Percentiles rank a stretch among this genome's conserved stretches.
phyloP scores from a whole-genome alignment of 2,329 filamentous ascomycete genomes.

The Ascochyta rabiei region DNA sequence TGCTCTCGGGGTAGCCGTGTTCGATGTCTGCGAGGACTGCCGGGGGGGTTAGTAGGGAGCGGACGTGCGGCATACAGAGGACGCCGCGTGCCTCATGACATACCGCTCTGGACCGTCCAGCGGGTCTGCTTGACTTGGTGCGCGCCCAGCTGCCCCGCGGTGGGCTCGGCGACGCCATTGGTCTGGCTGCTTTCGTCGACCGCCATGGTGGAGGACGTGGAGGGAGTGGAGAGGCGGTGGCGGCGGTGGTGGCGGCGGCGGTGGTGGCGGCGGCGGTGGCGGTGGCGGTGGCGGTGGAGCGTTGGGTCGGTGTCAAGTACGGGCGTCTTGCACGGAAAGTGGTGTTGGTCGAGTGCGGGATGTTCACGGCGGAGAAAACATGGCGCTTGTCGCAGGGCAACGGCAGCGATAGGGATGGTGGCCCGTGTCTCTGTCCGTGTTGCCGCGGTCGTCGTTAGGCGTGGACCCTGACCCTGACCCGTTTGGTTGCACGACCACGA shows the following conservation, averaged over 20 bases:
- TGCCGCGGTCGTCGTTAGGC: constrained; percentile 1
- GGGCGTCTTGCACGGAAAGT: not conserved
- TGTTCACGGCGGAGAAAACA: constrained; percentile 1
- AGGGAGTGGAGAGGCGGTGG: no score
- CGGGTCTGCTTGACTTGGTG: constrained; percentile 24
- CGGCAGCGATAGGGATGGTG: not conserved
- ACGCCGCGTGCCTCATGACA: constrained; percentile 41
- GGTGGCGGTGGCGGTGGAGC: not conserved
- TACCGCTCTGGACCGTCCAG: constrained; percentile 57
- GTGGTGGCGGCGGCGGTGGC: not conserved
- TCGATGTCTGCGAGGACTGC: constrained; percentile 70
- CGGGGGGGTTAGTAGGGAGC: constrained; percentile 17
- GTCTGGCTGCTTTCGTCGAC: constrained; percentile 50
- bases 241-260: no score
- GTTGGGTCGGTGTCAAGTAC: constrained; percentile 4
- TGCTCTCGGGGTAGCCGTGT: constrained; percentile 62
- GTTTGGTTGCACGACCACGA: constrained; percentile 5
- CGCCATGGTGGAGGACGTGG: constrained; percentile 27
- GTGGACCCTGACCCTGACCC: not conserved
- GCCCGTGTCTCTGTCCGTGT: not conserved
- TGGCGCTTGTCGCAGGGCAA: constrained; percentile 1
- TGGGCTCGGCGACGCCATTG: constrained; percentile 45
- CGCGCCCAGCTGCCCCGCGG: constrained; percentile 44
- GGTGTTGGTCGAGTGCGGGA: not conserved
- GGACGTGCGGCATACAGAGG: constrained; percentile 42